Evolutionary conservation across 192 early-diverging fungal genomes (phyloP).

Genomic region (Chytriomyces sp.): DNA sequence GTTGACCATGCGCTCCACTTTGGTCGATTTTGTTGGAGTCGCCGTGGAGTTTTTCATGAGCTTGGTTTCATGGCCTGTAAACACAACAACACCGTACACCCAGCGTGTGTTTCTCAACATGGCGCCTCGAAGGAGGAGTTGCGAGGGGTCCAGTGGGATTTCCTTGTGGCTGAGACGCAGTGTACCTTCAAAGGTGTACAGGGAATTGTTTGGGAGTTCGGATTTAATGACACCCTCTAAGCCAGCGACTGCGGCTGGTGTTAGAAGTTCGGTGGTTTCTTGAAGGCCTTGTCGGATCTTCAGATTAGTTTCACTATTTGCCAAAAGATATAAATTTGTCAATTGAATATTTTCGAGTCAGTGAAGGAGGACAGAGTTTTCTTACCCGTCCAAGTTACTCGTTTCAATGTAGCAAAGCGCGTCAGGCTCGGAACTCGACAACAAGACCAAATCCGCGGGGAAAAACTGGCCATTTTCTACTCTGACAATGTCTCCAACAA

Average conservation of each 20-base stretch:
- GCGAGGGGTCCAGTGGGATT: constrained; percentile 84
- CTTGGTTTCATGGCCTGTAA: constrained; percentile 98
- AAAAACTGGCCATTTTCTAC: constrained; percentile 88
- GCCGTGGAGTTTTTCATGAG: constrained; percentile 92
- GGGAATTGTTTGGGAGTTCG: constrained; percentile 91
- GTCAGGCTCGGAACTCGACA: constrained; percentile 93
- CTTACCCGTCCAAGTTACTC: constrained; percentile 91
- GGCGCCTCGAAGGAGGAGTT: constrained; percentile 90
- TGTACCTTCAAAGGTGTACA: constrained; percentile 95
- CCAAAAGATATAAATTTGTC: background rate
- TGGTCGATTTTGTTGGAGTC: constrained; percentile 93
- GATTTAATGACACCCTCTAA: constrained; percentile 81
- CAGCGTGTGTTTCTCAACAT: constrained; percentile 92
- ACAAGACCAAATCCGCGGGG: constrained; percentile 88
- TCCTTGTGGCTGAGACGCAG: constrained; percentile 71
- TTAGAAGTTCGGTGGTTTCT: constrained; percentile 78
- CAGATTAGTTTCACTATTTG: constrained; percentile 89
- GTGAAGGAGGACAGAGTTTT: constrained; percentile 16
- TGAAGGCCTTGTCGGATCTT: constrained; percentile 94
- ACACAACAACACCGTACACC: constrained; percentile 94
- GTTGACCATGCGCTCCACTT: constrained; percentile 90
- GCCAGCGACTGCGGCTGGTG: constrained; percentile 68
- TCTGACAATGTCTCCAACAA: constrained; percentile 93
- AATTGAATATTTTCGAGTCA: background rate
- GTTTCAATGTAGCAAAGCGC: constrained; percentile 98